Evolutionary conservation across 78 protist species (phyloP), one percentile per base, ranked within the genome.

Genomic region (Dictyostelium capitatum): DNA sequence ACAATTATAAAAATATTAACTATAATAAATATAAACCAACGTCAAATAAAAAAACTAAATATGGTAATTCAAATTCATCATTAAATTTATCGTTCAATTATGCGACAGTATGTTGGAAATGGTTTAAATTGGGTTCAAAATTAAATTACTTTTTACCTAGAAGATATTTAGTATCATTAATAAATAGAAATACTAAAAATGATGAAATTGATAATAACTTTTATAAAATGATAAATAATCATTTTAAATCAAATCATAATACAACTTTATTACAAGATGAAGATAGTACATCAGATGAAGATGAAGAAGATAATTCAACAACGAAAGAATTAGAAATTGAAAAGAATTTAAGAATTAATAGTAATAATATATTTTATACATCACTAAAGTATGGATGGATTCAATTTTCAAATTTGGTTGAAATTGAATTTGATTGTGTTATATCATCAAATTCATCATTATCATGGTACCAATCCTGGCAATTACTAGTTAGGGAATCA

Each of bases 371-470:
- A 15, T 25, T 67, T 32, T 67, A 67, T 67, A 67, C 75, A 25
- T 67, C 75, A 17, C 30, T 32, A 17, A 67, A 37, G 37, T 67
- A 15, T 32, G 75, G 75, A 30, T 15, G 75, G 23, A 67, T 67
- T 15, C 75, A 67, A 32, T 67, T 67, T 32, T 30, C 28, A 5
- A 32, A 67, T 32, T 32, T 67, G 5, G 20, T 17, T 14, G 75
- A 67, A 37, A 67, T 67, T 32, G 75, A 67, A 67, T 67, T 67
- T 67, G 75, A 67, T 67, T 2, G 23, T 12, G 48, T 67, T 30
- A 30, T 32, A 67, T 12, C 75, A 25, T 37, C 43, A 37, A 37
- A 37, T 37, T 37, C 43, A 37, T 37, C 43, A 37, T 37, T 37
- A 37, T 30, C 75, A 32, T 67, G 75, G 75, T 32, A 28, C 17